Evolutionary conservation across 306 rosid species (phyloP), one percentile per base, ranked within the genome.

Genomic region (Hippophae gyantsensis): DNA sequence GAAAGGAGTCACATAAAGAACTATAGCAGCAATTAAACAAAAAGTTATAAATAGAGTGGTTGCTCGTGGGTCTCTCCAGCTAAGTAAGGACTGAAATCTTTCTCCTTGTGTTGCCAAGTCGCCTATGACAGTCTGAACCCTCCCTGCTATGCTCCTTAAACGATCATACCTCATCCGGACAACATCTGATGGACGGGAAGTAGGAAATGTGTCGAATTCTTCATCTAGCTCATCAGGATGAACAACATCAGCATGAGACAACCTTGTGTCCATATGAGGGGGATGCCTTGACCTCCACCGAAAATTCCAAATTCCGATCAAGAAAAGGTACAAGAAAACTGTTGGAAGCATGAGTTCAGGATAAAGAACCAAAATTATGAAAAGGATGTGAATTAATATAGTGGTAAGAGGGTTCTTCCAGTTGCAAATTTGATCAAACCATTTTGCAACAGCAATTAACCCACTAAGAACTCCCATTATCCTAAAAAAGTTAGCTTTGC

Each of bases 251-350:
- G 98, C 98, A 0, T 87, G 92, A 1, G 98, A 90, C 67, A 90
- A 89, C 1, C 95, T 82, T 14, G 96, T 90, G 89, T 90, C 98
- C 98, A 90, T 90, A 87, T 90, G 95, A 68, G 98, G 98, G 65
- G 98, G 98, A 66, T 90, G 96, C 76, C 98, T 85, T 10, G 98
- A 87, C 75, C 98, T 85, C 98, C 98, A 87, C 58, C 98, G 74
- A 54, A 87, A 90, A 78, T 90, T 83, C 98, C 98, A 90, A 27
- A 90, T 84, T 53, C 98, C 98, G 56, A 90, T 90, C 87, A 90
- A 70, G 81, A 90, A 90, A 47, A 90, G 96, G 78, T 90, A 90
- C 54, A 90, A 92, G 82, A 90, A 90, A 67, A 90, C 81, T 49
- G 98, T 90, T 10, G 98, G 98, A 42, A 87, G 69, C 69, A 90